Evolutionary conservation across 805 yeast species (phyloP), one percentile per base, ranked within the genome.

Genomic region (Nakazawaea siamensis): DNA sequence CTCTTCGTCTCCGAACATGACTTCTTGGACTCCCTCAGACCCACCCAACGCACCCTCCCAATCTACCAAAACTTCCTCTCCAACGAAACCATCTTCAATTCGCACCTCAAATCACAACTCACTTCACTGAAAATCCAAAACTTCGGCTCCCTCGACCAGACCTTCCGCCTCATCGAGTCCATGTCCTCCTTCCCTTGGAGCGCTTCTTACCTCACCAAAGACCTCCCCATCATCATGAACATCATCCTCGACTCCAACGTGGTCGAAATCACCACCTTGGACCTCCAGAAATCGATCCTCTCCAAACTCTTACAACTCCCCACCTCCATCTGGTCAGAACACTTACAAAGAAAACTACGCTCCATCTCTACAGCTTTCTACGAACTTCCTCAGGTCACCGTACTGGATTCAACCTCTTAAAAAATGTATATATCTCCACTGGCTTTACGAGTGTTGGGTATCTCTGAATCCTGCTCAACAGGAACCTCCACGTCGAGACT

Each of bases 401-500:
- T 25, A 9, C 27, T 25, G 27, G 14, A 13, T 13, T 7, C 8
- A 7, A 25, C 27, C 9, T 14, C 15, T 27, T 15, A 27, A 18
- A 20, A 30, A 12, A 30, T 15, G 14, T 30, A 30, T 3, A 30
- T 30, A n/a, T 30, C 33, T 5, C 33, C 33, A 16, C 33, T 30
- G 20, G 25, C 29, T 15, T 27, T 27, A 12, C 29, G 12, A 7
- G 12, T 27, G 29, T n/a, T n/a, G n/a, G n/a, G n/a, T n/a, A n/a
- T n/a, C n/a, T n/a, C n/a, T n/a, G n/a, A n/a, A n/a, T 21, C 28
- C 29, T 23, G 18, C 10, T 18, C 28, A 27, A 24, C n/a, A n/a
- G n/a, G 9, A 8, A 8, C n/a, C 13, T 17, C 31, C 11, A 4
- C 9, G 17, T 34, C 33, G 14, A 43, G 33, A 31, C 45, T 39